Evolutionary conservation across 2,329 filamentous ascomycete genomes (phyloP).

Genomic region (Myriosclerotinia scirpicola): DNA sequence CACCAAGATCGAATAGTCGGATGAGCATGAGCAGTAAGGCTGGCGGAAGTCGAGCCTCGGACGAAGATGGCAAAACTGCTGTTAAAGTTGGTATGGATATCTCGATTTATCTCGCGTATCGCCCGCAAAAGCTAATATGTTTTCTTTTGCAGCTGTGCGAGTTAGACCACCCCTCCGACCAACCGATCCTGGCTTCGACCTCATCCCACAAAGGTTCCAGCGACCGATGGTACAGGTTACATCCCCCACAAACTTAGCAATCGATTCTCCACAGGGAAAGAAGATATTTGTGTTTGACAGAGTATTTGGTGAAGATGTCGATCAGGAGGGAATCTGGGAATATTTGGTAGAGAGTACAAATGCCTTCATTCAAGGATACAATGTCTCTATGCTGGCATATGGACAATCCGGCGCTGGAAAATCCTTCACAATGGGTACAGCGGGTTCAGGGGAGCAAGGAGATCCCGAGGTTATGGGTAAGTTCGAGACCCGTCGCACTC

Average conservation of each 20-base stretch:
- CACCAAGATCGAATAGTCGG: slow-evolving; percentile 76
- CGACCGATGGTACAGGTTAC: slow-evolving; percentile 88
- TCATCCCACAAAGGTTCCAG: slow-evolving; percentile 95
- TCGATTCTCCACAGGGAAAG: slow-evolving; percentile 87
- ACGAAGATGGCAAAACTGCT: slow-evolving; percentile 86
- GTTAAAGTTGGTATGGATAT: slow-evolving; percentile 87
- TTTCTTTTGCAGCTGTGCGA: slow-evolving; percentile 68
- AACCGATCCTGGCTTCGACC: slow-evolving; percentile 86
- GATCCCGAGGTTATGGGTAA: slow-evolving; percentile 75
- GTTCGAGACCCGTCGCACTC: slow-evolving; percentile 40
- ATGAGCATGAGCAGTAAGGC: slow-evolving; percentile 79
- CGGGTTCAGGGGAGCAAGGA: slow-evolving; percentile 75
- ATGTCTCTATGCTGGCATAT: slow-evolving; percentile 95
- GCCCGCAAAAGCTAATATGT: slow-evolving; percentile 20
- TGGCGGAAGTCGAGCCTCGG: slow-evolving; percentile 80
- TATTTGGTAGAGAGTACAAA: slow-evolving; percentile 88
- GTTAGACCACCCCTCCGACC: slow-evolving; percentile 83
- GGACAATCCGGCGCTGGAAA: slow-evolving; percentile 97
- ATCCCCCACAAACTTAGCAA: slow-evolving; percentile 77
- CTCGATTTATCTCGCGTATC: neutral
- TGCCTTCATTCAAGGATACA: slow-evolving; percentile 94
- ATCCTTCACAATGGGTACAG: slow-evolving; percentile 98
- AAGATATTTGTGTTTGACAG: slow-evolving; percentile 97
- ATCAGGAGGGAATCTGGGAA: slow-evolving; percentile 90
- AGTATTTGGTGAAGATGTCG: slow-evolving; percentile 80